These are phyloP conservation scores for Vachellia collinsii DNA, from an alignment of 306 rosid species.

Conservation along the genomic window DNA sequence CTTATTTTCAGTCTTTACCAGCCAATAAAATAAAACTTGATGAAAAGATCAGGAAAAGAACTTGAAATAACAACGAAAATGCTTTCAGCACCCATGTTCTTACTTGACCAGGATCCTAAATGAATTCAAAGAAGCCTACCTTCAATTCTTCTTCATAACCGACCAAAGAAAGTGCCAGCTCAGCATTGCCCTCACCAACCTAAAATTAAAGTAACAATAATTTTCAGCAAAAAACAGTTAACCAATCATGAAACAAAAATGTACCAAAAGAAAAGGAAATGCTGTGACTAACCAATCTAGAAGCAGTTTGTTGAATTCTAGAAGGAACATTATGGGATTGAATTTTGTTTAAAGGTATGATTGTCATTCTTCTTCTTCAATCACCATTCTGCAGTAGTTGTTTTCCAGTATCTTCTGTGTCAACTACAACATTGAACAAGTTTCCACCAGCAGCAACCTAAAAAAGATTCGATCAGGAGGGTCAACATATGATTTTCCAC, in stretches of 20 bases:
- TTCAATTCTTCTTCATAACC: conserved; percentile 82
- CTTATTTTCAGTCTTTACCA: not conserved
- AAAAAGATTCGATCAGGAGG: conserved; percentile 28
- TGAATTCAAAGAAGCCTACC: conserved; percentile 56
- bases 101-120: conserved; percentile 14
- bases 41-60: conserved; percentile 13
- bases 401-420: conserved; percentile 84
- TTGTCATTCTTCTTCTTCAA: conserved; percentile 89
- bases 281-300: conserved; percentile 61
- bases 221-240: conserved; percentile 16
- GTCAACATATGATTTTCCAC: conserved; percentile 27
- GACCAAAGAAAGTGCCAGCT: conserved; percentile 87
- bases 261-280: conserved; percentile 18
- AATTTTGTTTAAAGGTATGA: conserved; percentile 93
- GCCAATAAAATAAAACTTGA: conserved; percentile 13
- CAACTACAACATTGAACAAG: conserved; percentile 89
- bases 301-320: conserved; percentile 68
- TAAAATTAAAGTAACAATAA: conserved; percentile 43
- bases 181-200: conserved; percentile 92
- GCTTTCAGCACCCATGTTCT: conserved; percentile 30
- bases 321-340: conserved; percentile 56
- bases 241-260: conserved; percentile 9
- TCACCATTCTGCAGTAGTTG: conserved; percentile 85
- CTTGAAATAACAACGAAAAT: conserved; percentile 27
- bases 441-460: conserved; percentile 98